These are phyloP conservation scores for Fraxinus dipetala DNA, from an alignment of 305 asterid species.

Conservation along the genomic window DNA sequence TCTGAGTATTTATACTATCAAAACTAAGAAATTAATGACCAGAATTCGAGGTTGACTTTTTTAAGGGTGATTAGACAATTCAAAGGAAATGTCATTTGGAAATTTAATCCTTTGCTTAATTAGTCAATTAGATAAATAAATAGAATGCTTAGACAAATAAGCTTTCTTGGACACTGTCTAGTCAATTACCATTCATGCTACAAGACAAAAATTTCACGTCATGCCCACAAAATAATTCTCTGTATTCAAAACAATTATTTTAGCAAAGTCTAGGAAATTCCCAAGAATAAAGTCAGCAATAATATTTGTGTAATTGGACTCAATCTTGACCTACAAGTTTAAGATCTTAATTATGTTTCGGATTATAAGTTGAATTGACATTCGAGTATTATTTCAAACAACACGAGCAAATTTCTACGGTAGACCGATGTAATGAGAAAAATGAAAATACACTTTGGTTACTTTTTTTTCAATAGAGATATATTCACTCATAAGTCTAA, in stretches of 20 bases:
- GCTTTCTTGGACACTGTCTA: conserved; percentile 34
- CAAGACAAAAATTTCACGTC: conserved; percentile 60
- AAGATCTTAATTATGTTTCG: not conserved
- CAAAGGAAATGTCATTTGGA: conserved; percentile 39
- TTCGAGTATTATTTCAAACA: not conserved
- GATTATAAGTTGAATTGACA: not conserved
- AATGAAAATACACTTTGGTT: not conserved
- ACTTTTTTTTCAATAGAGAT: not conserved
- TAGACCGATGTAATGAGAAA: not conserved
- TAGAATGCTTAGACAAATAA: conserved; percentile 19
- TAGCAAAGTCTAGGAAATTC: not conserved
- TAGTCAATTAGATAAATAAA: conserved; percentile 22
- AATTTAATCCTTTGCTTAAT: conserved; percentile 35
- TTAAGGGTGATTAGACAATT: conserved; percentile 55
- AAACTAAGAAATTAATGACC: conserved; percentile 29
- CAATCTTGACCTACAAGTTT: not conserved
- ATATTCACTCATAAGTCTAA: not conserved
- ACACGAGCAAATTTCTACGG: not conserved
- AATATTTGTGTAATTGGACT: not conserved
- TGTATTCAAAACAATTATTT: not conserved
- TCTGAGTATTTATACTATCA: conserved; percentile 58
- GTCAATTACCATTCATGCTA: conserved; percentile 50
- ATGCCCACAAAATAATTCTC: conserved; percentile 19
- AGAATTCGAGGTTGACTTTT: conserved; percentile 80
- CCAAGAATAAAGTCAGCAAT: not conserved